These are phyloP conservation scores for Coelastrella sp. DNA, from an alignment of 139 green algal species.

Conservation along the genomic window DNA sequence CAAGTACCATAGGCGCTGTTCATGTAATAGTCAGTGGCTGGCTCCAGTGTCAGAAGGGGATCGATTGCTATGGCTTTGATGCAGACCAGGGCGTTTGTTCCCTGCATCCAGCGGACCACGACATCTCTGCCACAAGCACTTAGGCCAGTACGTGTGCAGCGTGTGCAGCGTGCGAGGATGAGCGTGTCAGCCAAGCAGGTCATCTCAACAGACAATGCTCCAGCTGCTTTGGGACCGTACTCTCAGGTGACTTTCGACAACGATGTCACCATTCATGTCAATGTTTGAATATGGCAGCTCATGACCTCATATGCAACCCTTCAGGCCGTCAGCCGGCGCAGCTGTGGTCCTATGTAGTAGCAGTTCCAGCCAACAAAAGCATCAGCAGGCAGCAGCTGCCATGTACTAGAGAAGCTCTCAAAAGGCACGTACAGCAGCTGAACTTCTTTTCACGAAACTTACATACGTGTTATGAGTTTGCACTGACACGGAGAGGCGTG, in stretches of 20 bases:
- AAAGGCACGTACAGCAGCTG: too few species aligned
- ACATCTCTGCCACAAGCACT: not conserved
- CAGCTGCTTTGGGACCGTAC: constrained; percentile 95
- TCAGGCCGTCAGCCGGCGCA: too few species aligned
- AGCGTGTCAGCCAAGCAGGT: constrained; percentile 65
- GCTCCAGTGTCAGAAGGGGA: not conserved
- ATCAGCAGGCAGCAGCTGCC: too few species aligned
- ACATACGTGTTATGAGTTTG: too few species aligned
- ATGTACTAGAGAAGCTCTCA: too few species aligned
- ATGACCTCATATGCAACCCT: too few species aligned
- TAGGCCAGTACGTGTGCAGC: not conserved
- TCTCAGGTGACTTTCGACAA: constrained; percentile 69
- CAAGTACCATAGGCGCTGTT: not conserved
- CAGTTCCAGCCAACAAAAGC: too few species aligned
- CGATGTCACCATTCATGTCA: not conserved
- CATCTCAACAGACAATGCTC: constrained; percentile 79
- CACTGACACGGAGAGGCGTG: too few species aligned
- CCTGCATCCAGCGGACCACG: constrained; percentile 17
- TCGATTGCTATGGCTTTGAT: constrained; percentile 37
- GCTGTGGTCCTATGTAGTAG: too few species aligned
- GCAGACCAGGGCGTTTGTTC: constrained; percentile 9
- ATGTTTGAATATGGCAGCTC: not conserved
- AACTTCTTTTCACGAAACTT: too few species aligned
- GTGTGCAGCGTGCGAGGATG: constrained; percentile 37
- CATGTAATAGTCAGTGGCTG: not conserved